These are phyloP conservation scores for Sisymbrium irio DNA, from an alignment of 345 rosid genomes.

Conservation along the genomic window DNA sequence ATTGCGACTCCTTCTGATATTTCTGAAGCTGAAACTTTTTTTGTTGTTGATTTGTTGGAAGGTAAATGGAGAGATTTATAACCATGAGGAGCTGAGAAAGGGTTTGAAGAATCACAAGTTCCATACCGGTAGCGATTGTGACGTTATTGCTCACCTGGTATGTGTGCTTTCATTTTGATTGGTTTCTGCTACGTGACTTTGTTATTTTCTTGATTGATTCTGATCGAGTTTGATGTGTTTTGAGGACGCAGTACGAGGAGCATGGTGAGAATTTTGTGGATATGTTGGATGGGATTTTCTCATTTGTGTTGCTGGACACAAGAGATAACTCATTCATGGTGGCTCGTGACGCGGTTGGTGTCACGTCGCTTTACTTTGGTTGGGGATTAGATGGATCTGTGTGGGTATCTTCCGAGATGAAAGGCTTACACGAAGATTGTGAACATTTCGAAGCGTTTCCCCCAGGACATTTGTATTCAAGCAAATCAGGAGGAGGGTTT, in stretches of 20 bases:
- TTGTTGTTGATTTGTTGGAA: neutral
- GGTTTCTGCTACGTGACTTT: neutral
- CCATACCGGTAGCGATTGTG: constrained; percentile 89
- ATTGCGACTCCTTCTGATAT: too few relatives aligned
- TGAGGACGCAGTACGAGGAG: constrained; percentile 66
- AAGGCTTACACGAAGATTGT: constrained; percentile 85
- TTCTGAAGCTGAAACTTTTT: neutral
- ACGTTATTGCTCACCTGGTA: constrained; percentile 94
- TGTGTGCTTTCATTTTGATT: neutral
- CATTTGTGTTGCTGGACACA: constrained; percentile 84
- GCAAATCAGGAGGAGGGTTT: constrained; percentile 69
- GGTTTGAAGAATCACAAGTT: constrained; percentile 68
- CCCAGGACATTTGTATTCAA: constrained; percentile 88
- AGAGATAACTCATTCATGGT: constrained; percentile 77
- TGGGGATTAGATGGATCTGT: constrained; percentile 94
- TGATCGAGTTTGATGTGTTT: constrained; percentile 1
- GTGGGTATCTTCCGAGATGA: constrained; percentile 86
- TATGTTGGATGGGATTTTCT: constrained; percentile 94
- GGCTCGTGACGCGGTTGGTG: constrained; percentile 94
- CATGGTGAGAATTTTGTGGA: constrained; percentile 75
- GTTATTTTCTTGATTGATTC: neutral
- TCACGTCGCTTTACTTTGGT: constrained; percentile 90
- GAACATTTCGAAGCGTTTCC: constrained; percentile 89
- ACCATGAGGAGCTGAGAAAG: constrained; percentile 75
- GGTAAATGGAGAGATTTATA: constrained; percentile 98